Base-by-base conservation (phyloP, 768 basidiomycete genomes). In the Thelephora ganbajun region DNA sequence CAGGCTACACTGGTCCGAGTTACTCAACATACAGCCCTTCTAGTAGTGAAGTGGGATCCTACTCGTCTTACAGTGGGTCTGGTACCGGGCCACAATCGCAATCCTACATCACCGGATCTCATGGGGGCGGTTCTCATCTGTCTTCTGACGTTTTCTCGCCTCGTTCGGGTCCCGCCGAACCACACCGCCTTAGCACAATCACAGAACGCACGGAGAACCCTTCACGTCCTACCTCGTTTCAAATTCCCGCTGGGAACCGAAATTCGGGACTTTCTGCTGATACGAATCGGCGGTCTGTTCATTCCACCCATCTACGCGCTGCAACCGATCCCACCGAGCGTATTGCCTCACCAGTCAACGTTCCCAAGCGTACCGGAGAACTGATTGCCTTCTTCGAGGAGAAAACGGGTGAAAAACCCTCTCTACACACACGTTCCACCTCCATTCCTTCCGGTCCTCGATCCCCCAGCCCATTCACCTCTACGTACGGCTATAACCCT, bases 321-420 rank as follows among this genome's bases (percentile, higher is more conserved):
- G 68, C 70, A 1, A 81, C 82, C 0, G 83, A 85, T 43, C 68
- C 79, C 2, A 64, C 61, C 9, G 45, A 63, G 65, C 7, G 70
- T 63, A 22, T 60, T 67, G 36, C 71, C 69, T 43, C 75, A 5
- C 49, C 55, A 14, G 53, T 53, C 12, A 48, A 54, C 48, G 44
- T 50, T 53, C 37, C 75, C 76, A 1, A 68, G 51, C 75, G 81
- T 13, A 70, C 83, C 0, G 80, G 71, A 12, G 79, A 83, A 47
- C 71, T 89, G 44, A 82, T 83, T 35, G 83, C 85, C 0, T 76
- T 80, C 23, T 89, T 87, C 50, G 86, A 80, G 51, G 70, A 73
- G 50, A 69, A 66, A 48, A 66, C 72, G 61, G 63, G 26, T 68
- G 68, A 34, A 53, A 35, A 47, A 45, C 13, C 61, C 13, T 63